Percentiles rank a stretch among this genome's conserved stretches.
These are phyloP conservation scores for Zoysia matrella DNA, from an alignment of 202 grass and related monocot species.

Conservation along the genomic window DNA sequence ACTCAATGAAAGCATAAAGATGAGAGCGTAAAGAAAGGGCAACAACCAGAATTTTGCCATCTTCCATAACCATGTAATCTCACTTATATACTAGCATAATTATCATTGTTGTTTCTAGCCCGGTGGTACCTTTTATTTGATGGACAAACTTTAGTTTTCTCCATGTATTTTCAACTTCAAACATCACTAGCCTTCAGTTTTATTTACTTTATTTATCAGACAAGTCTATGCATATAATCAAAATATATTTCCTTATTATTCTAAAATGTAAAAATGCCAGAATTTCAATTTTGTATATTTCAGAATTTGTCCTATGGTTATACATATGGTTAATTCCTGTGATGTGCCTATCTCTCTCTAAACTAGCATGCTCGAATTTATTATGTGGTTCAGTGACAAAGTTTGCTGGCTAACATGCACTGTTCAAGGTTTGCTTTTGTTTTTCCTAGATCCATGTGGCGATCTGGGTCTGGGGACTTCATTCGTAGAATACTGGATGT, in stretches of 20 bases:
- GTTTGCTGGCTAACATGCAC: slow-evolving; percentile 47
- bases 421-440: slow-evolving; percentile 63
- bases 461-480: slow-evolving; percentile 64
- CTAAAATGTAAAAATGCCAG: not conserved
- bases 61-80: not conserved
- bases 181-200: not conserved
- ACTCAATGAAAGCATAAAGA: not conserved
- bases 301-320: not conserved
- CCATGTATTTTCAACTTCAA: not conserved
- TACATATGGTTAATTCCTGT: slow-evolving; percentile 4
- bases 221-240: not conserved
- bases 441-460: slow-evolving; percentile 81
- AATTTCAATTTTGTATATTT: slow-evolving; percentile 15
- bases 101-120: not conserved
- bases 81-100: not conserved
- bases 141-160: not conserved
- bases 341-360: slow-evolving; percentile 16
- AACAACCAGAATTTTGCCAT: not conserved
- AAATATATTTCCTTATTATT: slow-evolving; percentile 2
- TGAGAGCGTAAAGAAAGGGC: not conserved
- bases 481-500: slow-evolving; percentile 54
- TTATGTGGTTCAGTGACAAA: slow-evolving; percentile 14
- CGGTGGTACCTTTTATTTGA: not conserved
- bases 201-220: not conserved
- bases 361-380: slow-evolving; percentile 23